Evolutionary conservation across 306 rosid genomes (phyloP).

Genomic region (Begonia peltatifolia): DNA sequence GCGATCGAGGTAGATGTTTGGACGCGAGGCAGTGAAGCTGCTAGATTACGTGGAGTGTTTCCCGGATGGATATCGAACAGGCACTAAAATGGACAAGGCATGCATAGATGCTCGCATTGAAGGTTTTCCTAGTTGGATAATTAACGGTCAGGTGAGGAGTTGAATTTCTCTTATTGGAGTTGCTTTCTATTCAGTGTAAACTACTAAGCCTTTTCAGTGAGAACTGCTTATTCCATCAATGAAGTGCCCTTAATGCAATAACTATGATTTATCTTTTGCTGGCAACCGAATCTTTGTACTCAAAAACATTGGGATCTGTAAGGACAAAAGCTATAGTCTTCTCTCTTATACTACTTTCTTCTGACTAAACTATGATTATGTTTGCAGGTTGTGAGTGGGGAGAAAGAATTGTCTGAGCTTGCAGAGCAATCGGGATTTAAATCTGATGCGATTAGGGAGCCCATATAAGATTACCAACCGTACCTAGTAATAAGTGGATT

Average conservation of each 20-base stretch:
- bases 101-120: slow-evolving; percentile 55
- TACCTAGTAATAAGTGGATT: no score
- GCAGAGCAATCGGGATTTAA: slow-evolving; percentile 43
- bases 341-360: neutral
- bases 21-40: slow-evolving; percentile 61
- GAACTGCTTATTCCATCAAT: neutral
- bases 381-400: slow-evolving; percentile 61
- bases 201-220: neutral
- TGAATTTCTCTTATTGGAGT: neutral
- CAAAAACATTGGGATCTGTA: neutral
- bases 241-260: neutral
- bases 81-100: slow-evolving; percentile 53
- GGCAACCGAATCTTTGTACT: no score
- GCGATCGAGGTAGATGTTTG: slow-evolving; percentile 47
- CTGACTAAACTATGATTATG: slow-evolving; percentile 12
- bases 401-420: slow-evolving; percentile 46
- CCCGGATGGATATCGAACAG: slow-evolving; percentile 64
- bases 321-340: no score
- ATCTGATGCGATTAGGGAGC: slow-evolving; percentile 12
- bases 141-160: slow-evolving; percentile 62
- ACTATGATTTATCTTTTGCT: neutral
- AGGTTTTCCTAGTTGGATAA: slow-evolving; percentile 89
- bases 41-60: slow-evolving; percentile 84
- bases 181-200: neutral
- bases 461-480: no score